These are phyloP conservation scores for Hibiscus trionum DNA, from an alignment of 345 rosid genomes.

Conservation along the genomic window DNA sequence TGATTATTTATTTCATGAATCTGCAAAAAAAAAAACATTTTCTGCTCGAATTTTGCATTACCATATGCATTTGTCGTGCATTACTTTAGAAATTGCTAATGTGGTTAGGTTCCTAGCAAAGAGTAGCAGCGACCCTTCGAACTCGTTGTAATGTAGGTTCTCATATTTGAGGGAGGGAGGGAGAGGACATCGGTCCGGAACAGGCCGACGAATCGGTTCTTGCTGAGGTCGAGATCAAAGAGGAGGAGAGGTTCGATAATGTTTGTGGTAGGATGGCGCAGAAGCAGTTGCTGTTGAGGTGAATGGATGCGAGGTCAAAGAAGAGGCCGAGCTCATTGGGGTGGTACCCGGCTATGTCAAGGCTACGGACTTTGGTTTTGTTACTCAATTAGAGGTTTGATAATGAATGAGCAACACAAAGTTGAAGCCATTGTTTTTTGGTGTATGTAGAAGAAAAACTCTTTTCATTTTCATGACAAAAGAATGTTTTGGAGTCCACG, in stretches of 20 bases:
- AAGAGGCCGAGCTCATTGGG: slow-evolving; percentile 73
- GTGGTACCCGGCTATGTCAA: slow-evolving; percentile 74
- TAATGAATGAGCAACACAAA: slow-evolving; percentile 13
- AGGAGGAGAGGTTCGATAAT: slow-evolving; percentile 58
- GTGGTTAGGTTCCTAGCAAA: slow-evolving; percentile 34
- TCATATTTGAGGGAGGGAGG: slow-evolving; percentile 53
- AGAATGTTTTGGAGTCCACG: too few species aligned
- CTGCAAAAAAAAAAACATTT: too few species aligned
- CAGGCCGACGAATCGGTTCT: slow-evolving; percentile 80
- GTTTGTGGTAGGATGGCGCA: slow-evolving; percentile 67
- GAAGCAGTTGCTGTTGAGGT: slow-evolving; percentile 71
- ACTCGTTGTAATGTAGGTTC: slow-evolving; percentile 78
- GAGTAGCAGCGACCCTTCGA: slow-evolving; percentile 79
- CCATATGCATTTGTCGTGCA: too few species aligned
- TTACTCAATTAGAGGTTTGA: slow-evolving; percentile 23
- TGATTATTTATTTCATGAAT: too few species aligned
- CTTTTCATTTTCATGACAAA: slow-evolving; percentile 9
- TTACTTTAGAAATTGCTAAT: too few species aligned
- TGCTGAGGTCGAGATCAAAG: slow-evolving; percentile 81
- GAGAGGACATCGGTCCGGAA: slow-evolving; percentile 66
- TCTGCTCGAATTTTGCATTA: too few species aligned
- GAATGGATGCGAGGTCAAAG: slow-evolving; percentile 62
- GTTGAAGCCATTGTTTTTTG: slow-evolving; percentile 37
- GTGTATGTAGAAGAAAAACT: slow-evolving; percentile 14
- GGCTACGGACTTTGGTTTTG: slow-evolving; percentile 44